A percentile compares a stretch with the other conserved stretches of the same genome.
These are phyloP conservation scores for Kandelia obovata DNA, from an alignment of 345 rosid species.

Conservation along the genomic window DNA sequence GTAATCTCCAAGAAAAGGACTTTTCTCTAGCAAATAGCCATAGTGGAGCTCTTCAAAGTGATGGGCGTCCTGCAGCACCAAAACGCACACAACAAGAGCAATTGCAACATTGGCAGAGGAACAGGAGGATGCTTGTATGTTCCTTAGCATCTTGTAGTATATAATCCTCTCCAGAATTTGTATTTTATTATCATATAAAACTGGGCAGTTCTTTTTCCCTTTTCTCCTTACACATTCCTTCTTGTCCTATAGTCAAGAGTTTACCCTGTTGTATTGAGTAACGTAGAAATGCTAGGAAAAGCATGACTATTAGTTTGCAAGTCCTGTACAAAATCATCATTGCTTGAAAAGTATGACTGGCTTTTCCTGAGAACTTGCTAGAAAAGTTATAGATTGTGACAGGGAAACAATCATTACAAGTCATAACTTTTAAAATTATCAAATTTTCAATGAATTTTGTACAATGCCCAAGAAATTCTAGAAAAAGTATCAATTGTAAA, in stretches of 20 bases:
- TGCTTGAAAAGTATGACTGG: no score
- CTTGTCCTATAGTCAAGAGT: not conserved
- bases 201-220: no score
- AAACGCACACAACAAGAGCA: slow-evolving; percentile 66
- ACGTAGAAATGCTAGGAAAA: slow-evolving; percentile 1
- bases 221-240: not conserved
- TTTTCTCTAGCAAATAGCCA: slow-evolving; percentile 30
- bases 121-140: slow-evolving; percentile 59
- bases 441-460: no score
- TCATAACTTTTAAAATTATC: no score
- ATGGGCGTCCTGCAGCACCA: slow-evolving; percentile 50
- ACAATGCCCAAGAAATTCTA: no score
- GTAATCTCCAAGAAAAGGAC: slow-evolving; percentile 47
- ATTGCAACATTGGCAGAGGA: slow-evolving; percentile 68
- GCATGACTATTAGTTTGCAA: no score
- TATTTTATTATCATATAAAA: not conserved
- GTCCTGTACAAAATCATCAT: no score
- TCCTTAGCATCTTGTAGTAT: slow-evolving; percentile 11
- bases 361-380: no score
- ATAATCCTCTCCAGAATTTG: slow-evolving; percentile 1
- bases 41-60: slow-evolving; percentile 44
- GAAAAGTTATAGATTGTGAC: no score
- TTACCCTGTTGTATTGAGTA: not conserved
- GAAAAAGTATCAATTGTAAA: no score
- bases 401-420: no score